Percentiles rank a stretch among this genome's conserved stretches.
Evolutionary conservation across 805 yeast species (phyloP).

Genomic region (Lipomyces lipofer): DNA sequence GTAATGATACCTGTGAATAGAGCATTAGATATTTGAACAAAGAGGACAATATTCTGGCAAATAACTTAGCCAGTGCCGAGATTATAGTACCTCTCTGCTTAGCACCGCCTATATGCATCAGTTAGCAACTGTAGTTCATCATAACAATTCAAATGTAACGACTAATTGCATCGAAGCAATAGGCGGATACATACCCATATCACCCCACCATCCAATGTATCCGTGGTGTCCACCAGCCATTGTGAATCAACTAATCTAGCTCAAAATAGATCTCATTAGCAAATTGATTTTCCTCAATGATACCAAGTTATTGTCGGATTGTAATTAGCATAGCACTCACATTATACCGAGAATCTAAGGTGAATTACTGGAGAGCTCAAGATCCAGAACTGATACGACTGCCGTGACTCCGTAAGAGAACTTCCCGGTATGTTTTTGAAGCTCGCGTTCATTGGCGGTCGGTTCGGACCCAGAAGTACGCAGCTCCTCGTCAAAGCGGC

Average conservation of each 20-base stretch:
- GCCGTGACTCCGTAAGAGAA: no score
- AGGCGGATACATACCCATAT: slow-evolving; percentile 57
- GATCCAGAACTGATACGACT: no score
- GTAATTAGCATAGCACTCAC: no score
- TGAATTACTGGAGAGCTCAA: no score
- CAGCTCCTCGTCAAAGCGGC: no score
- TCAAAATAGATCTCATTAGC: no score
- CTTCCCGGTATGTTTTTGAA: no score
- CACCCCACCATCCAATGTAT: slow-evolving; percentile 98
- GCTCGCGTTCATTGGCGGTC: no score
- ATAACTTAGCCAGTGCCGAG: not conserved
- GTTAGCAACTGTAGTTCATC: slow-evolving; percentile 5
- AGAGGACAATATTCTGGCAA: not conserved
- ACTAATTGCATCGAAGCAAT: not conserved
- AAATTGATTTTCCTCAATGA: no score
- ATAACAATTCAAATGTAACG: not conserved
- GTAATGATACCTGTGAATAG: slow-evolving; percentile 48
- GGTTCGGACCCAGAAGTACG: no score
- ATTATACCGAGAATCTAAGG: no score
- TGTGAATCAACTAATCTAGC: not conserved
- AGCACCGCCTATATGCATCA: slow-evolving; percentile 53
- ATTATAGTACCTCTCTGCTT: slow-evolving; percentile 65
- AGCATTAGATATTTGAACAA: not conserved
- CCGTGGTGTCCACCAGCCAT: slow-evolving; percentile 34
- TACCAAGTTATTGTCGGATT: no score